phyloP scores from a whole-genome alignment of 2,329 filamentous ascomycete genomes.

The Beauveria australis region DNA sequence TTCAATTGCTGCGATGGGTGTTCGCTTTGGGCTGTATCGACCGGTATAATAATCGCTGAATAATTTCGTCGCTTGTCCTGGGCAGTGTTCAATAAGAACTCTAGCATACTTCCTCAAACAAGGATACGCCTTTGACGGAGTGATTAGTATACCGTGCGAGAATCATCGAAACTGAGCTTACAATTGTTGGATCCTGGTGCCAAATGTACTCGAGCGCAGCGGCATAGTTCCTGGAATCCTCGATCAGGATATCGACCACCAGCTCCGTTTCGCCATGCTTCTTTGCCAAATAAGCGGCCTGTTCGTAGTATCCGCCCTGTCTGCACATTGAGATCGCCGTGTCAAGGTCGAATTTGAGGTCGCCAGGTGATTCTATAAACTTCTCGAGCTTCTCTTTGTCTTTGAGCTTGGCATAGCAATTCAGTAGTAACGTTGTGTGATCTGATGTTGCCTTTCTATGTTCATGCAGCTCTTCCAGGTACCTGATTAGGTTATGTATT shows the following conservation, averaged over 20 bases:
- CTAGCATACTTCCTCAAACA: slow-evolving; percentile 94
- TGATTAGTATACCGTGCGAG: not conserved
- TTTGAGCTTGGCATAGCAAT: slow-evolving; percentile 97
- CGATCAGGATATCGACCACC: slow-evolving; percentile 91
- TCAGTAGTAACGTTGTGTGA: slow-evolving; percentile 87
- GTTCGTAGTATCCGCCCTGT: slow-evolving; percentile 93
- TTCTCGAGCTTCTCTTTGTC: slow-evolving; percentile 93
- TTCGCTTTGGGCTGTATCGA: slow-evolving; percentile 65
- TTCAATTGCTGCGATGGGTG: slow-evolving; percentile 32
- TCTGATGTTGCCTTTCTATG: slow-evolving; percentile 89
- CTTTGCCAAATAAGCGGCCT: slow-evolving; percentile 89
- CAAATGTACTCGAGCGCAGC: slow-evolving; percentile 90
- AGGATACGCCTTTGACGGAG: slow-evolving; percentile 57
- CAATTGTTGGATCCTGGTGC: slow-evolving; percentile 69
- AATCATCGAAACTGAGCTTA: slow-evolving; percentile 32
- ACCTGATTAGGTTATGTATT: slow-evolving; percentile 95
- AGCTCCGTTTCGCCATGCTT: slow-evolving; percentile 91
- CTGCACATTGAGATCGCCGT: slow-evolving; percentile 97
- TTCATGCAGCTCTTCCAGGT: slow-evolving; percentile 91
- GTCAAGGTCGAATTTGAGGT: slow-evolving; percentile 92
- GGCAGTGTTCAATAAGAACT: slow-evolving; percentile 80
- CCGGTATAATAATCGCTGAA: slow-evolving; percentile 96
- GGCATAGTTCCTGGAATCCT: slow-evolving; percentile 83
- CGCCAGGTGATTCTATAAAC: slow-evolving; percentile 92
- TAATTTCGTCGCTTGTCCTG: slow-evolving; percentile 70